Conservation (phyloP, 805 yeast genomes). For the Lachancea dasiensis region DNA sequence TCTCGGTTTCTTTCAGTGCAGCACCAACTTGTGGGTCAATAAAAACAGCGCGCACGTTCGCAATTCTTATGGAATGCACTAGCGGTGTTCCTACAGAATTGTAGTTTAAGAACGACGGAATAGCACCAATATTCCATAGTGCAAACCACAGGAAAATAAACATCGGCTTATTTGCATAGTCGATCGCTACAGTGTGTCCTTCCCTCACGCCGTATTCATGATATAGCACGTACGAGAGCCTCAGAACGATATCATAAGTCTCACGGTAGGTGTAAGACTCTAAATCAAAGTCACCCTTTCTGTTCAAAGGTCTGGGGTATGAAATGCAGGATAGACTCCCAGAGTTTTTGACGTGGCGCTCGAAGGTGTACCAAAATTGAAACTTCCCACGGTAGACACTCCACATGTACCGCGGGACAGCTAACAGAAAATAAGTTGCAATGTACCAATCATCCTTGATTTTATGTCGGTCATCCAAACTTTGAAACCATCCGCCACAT, state of each 20-base stretch:
- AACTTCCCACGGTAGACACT: slow-evolving; percentile 30
- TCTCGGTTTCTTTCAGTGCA: slow-evolving; percentile 46
- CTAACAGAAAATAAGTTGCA: slow-evolving; percentile 38
- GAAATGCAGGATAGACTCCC: slow-evolving; percentile 55
- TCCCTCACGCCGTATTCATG: slow-evolving; percentile 57
- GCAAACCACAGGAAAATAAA: slow-evolving; percentile 79
- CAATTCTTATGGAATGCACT: slow-evolving; percentile 70
- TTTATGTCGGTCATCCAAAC: slow-evolving; percentile 31
- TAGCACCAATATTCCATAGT: slow-evolving; percentile 85
- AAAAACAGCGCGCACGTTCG: slow-evolving; percentile 58
- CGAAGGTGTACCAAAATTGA: slow-evolving; percentile 68
- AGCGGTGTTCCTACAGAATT: slow-evolving; percentile 69
- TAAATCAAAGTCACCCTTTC: slow-evolving; percentile 52
- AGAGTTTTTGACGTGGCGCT: slow-evolving; percentile 42
- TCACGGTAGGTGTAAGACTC: slow-evolving; percentile 66
- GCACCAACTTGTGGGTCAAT: slow-evolving; percentile 65
- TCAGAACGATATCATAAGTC: slow-evolving; percentile 57
- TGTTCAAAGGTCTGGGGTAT: slow-evolving; percentile 42
- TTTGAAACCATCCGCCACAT: slow-evolving; percentile 12
- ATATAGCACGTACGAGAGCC: slow-evolving; percentile 59
- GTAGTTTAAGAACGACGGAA: slow-evolving; percentile 81
- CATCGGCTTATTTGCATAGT: slow-evolving; percentile 77
- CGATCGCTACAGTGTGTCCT: slow-evolving; percentile 67
- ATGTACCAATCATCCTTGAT: slow-evolving; percentile 49
- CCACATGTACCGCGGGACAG: slow-evolving; percentile 37